phyloP scores from a whole-genome alignment of 2,329 filamentous ascomycete genomes.

The Cladosporium sp. region DNA sequence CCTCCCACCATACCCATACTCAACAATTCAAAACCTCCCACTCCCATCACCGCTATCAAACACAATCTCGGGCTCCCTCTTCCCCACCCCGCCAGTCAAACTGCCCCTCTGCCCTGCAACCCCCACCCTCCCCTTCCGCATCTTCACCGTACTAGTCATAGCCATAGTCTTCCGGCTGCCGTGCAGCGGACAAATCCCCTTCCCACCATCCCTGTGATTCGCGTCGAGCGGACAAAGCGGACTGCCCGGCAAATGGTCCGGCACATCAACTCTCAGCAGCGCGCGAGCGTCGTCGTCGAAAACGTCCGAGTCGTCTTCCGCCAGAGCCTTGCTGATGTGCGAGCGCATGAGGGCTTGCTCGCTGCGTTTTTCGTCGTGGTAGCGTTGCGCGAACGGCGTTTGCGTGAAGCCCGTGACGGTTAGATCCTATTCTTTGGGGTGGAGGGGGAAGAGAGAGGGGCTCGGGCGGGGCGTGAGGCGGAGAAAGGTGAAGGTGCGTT shows the following conservation, averaged over 20 bases:
- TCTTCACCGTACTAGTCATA: constrained; percentile 5
- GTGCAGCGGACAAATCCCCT: constrained; percentile 37
- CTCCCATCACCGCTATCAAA: constrained; percentile 15
- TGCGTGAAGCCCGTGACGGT: constrained; percentile 27
- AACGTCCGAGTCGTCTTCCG: constrained; percentile 21
- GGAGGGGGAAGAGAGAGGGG: constrained; percentile 7
- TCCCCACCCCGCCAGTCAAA: neutral
- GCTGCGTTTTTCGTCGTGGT: constrained; percentile 25
- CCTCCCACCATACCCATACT: too few species aligned
- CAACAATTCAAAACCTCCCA: neutral
- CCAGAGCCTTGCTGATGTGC: constrained; percentile 23
- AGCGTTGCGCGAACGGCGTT: constrained; percentile 28
- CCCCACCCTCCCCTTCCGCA: neutral
- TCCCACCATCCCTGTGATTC: constrained; percentile 33
- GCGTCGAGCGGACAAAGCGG: constrained; percentile 39
- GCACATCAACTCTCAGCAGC: constrained; percentile 34
- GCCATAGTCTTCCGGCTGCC: constrained; percentile 24
- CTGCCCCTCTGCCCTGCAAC: constrained; percentile 7
- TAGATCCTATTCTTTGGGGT: constrained; percentile 14
- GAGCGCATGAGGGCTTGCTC: constrained; percentile 23
- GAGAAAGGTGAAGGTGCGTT: neutral
- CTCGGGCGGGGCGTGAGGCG: neutral
- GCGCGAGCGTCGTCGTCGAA: constrained; percentile 18
- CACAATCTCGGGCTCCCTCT: constrained; percentile 15
- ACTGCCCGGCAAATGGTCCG: constrained; percentile 40